Conservation (phyloP, 345 rosid genomes). For the Salix koriyanagi region DNA sequence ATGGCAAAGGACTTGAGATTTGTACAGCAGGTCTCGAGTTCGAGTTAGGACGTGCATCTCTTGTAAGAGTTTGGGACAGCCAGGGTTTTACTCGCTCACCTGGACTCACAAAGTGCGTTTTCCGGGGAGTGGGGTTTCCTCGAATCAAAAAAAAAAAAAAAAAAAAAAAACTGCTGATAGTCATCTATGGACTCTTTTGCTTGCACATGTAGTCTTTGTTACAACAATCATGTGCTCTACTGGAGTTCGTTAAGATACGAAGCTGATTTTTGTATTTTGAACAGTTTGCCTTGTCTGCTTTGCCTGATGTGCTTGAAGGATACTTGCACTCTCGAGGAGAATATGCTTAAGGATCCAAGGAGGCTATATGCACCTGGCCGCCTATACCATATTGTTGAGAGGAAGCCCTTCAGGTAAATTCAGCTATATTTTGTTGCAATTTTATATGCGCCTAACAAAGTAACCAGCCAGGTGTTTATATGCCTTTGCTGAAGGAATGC, state of each 20-base stretch:
- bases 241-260: background rate
- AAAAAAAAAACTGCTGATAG: background rate
- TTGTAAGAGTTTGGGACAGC: too few relatives aligned
- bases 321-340: constrained; percentile 80
- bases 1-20: too few relatives aligned
- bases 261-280: constrained; percentile 19
- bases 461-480: background rate
- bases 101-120: too few relatives aligned
- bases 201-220: background rate
- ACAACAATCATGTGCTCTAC: background rate
- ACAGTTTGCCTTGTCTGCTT: constrained; percentile 88
- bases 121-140: too few relatives aligned
- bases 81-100: too few relatives aligned
- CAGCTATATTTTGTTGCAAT: background rate
- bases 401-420: constrained; percentile 71
- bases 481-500: background rate
- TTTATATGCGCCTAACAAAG: background rate
- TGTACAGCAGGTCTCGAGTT: too few relatives aligned
- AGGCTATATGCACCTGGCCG: constrained; percentile 94
- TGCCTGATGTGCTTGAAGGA: constrained; percentile 89
- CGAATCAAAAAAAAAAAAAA: too few relatives aligned
- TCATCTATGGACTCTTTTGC: background rate
- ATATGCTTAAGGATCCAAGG: constrained; percentile 76
- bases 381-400: constrained; percentile 82
- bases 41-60: rapidly evolving